Conservation (phyloP, 768 basidiomycete species). For the Psilocybe cubensis region DNA sequence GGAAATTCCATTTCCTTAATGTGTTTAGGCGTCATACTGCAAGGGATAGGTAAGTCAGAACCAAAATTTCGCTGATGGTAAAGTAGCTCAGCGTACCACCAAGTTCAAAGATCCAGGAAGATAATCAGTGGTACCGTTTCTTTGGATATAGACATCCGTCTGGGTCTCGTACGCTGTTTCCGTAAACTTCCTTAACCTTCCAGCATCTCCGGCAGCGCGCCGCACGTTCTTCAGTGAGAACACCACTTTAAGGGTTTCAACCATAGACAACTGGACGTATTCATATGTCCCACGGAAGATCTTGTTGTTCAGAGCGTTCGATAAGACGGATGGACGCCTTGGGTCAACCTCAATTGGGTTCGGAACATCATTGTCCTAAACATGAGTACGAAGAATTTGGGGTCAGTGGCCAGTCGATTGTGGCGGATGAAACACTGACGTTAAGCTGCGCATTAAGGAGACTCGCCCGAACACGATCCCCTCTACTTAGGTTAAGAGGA, state of each 20-base stretch:
- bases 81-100: conserved; percentile 6
- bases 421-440: conserved; percentile 19
- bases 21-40: conserved; percentile 5
- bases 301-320: conserved; percentile 23
- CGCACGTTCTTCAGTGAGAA: conserved; percentile 49
- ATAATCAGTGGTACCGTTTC: conserved; percentile 12
- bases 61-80: neutral
- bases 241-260: conserved; percentile 49
- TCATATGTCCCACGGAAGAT: conserved; percentile 47
- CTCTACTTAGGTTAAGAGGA: conserved; percentile 37
- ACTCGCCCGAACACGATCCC: conserved; percentile 43
- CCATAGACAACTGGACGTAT: conserved; percentile 39
- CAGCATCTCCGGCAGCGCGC: conserved; percentile 47
- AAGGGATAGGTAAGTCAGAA: neutral
- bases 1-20: too few relatives aligned
- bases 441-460: conserved; percentile 50
- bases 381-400: neutral
- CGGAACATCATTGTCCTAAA: conserved; percentile 9
- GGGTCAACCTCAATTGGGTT: conserved; percentile 7
- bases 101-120: conserved; percentile 19
- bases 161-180: conserved; percentile 13
- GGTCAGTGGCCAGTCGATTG: neutral
- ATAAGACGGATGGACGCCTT: neutral
- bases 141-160: conserved; percentile 17
- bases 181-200: conserved; percentile 22